Evolutionary conservation across 495 filamentous ascomycete genomes (phyloP).

Genomic region (Lophium mytilinum): DNA sequence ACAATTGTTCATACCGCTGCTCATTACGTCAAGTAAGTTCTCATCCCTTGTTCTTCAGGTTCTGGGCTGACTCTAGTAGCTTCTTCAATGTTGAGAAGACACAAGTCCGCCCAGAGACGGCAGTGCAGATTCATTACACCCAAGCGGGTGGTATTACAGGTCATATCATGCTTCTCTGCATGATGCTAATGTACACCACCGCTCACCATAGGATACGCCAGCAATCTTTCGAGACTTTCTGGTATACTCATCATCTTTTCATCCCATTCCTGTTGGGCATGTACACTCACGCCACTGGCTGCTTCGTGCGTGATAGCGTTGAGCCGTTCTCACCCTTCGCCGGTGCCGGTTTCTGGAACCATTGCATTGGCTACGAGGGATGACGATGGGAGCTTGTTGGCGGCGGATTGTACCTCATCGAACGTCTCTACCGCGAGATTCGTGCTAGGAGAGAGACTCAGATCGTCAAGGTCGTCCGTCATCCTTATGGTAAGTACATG

Average conservation of each 20-base stretch:
- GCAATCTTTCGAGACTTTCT: constrained; percentile 96
- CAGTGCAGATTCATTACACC: constrained; percentile 89
- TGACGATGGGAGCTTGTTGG: constrained; percentile 95
- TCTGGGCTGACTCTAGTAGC: constrained; percentile 38
- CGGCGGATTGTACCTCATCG: constrained; percentile 76
- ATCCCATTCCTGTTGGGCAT: constrained; percentile 89
- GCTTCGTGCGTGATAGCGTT: constrained; percentile 60
- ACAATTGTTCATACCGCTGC: constrained; percentile 64
- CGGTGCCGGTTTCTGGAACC: constrained; percentile 71
- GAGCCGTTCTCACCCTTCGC: constrained; percentile 76
- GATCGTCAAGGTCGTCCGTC: constrained; percentile 88
- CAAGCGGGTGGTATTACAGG: constrained; percentile 88
- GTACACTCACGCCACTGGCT: constrained; percentile 93
- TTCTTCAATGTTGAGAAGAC: constrained; percentile 92
- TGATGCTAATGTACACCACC: constrained; percentile 97
- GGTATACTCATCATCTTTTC: constrained; percentile 98
- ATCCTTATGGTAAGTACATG: constrained; percentile 76
- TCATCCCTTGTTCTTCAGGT: background rate
- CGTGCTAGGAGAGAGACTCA: constrained; percentile 70
- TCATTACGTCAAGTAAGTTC: constrained; percentile 91
- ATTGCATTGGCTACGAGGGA: constrained; percentile 91
- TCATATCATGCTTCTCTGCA: constrained; percentile 96
- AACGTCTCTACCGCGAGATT: constrained; percentile 89
- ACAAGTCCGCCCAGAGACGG: constrained; percentile 70
- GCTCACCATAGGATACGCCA: constrained; percentile 89